Evolutionary conservation across 495 filamentous ascomycete species (phyloP), one percentile per base, ranked within the genome.

Genomic region (Rhypophila decipiens): DNA sequence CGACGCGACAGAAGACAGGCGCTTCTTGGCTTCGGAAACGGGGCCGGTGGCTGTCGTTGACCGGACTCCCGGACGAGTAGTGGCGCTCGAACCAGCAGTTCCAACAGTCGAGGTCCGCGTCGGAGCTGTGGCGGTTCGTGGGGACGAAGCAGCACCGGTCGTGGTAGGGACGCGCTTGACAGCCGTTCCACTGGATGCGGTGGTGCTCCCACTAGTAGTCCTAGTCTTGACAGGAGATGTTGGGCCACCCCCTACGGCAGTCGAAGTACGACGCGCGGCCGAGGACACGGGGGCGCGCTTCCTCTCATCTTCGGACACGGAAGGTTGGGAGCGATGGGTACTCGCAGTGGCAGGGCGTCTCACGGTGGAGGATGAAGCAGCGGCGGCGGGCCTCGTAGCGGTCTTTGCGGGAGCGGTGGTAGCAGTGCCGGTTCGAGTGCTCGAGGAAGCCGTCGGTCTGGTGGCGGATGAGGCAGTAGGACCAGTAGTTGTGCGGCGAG

Each of bases 241-340:
- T 57, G 15, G 59, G 19, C 55, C 44, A 34, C 55, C 58, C 31
- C 60, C 46, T 27, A 59, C 55, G 0, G 58, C 62, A 5, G 56
- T 60, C 9, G 70, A 72, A 31, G 66, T 63, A 35, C 71, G 70
- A 46, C 70, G 66, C 11, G 69, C 56, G 9, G 69, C 63, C 5
- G 63, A 59, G 36, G 62, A 54, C 9, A 38, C n/a, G 1, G 51
- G 22, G 1, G 52, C 22, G 21, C 55, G 56, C 59, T 67, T 74
- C 58, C 67, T 71, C 46, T 75, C 72, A 39, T 74, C 71, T 39
- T 75, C 72, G 20, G 71, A 69, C 13, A 68, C 53, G 20, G 71
- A 74, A 3, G 71, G 64, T 13, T 67, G 68, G 0, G 69, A 60
- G 33, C 65, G 64, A 45, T 74, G 72, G 20, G 56, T n/a, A n/a